Evolutionary conservation across 1,284 basidiomycete genomes (phyloP).

Genomic region (Ceratobasidium papillatum): DNA sequence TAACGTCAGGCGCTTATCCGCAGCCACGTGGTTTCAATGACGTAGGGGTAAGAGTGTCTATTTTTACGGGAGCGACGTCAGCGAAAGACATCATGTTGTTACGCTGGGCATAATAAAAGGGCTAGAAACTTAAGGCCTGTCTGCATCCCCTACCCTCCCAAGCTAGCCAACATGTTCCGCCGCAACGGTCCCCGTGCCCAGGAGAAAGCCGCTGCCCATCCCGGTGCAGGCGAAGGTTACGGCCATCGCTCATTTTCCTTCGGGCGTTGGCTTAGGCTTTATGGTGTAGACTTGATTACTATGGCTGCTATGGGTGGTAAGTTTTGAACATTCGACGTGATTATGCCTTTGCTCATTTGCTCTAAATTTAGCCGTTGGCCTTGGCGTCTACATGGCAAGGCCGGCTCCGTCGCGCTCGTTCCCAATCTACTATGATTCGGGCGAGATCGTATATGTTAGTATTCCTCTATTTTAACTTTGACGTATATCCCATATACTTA

Average conservation of each 20-base stretch:
- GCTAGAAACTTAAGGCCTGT: not conserved
- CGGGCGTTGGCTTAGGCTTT: constrained; percentile 55
- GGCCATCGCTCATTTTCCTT: constrained; percentile 50
- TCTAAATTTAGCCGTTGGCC: constrained; percentile 52
- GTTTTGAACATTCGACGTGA: not conserved
- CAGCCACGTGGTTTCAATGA: constrained; percentile 9
- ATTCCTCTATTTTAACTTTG: constrained; percentile 1
- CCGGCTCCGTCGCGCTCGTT: constrained; percentile 51
- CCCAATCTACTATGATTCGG: constrained; percentile 50
- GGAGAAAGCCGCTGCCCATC: constrained; percentile 30
- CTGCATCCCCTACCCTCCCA: not conserved
- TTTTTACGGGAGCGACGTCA: constrained; percentile 18
- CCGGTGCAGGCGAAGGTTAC: constrained; percentile 24
- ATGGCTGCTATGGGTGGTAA: constrained; percentile 58
- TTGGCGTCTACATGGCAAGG: constrained; percentile 61
- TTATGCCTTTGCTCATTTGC: not conserved
- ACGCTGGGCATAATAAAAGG: constrained; percentile 5
- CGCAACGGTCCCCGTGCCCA: constrained; percentile 19
- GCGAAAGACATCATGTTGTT: constrained; percentile 4
- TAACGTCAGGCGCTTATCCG: constrained; percentile 4
- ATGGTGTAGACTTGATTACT: constrained; percentile 59
- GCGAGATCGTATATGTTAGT: constrained; percentile 50
- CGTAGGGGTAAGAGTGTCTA: constrained; percentile 6
- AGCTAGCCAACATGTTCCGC: constrained; percentile 26
- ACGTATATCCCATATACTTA: not conserved